phyloP scores from a whole-genome alignment of 345 rosid species.

The Salix brachista region DNA sequence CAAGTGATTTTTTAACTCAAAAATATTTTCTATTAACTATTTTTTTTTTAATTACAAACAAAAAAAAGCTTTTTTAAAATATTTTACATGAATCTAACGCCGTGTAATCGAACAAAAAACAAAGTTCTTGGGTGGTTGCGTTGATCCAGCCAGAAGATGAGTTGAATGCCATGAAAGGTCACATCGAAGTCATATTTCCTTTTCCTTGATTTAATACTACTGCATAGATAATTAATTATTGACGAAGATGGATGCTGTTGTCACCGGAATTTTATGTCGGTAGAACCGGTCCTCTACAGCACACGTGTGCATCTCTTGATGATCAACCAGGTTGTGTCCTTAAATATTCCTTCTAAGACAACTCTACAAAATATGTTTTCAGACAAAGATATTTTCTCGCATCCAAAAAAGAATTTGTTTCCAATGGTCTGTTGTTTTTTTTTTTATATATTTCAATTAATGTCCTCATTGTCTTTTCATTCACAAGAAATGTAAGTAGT shows the following conservation, averaged over 20 bases:
- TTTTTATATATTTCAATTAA: too few relatives aligned
- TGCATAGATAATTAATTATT: not conserved
- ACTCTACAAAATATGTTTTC: too few relatives aligned
- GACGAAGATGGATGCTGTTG: not conserved
- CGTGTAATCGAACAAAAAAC: constrained; percentile 1
- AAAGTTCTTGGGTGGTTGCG: constrained; percentile 27
- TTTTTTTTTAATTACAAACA: too few relatives aligned
- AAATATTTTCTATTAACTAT: too few relatives aligned
- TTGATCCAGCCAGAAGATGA: constrained; percentile 47
- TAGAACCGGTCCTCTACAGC: not conserved
- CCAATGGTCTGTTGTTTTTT: too few relatives aligned
- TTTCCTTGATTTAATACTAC: not conserved
- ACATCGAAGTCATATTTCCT: constrained; percentile 14
- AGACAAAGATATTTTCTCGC: too few relatives aligned
- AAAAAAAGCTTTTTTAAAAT: too few relatives aligned
- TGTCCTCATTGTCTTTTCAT: too few relatives aligned
- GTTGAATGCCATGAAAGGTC: constrained; percentile 24
- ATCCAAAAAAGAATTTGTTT: too few relatives aligned
- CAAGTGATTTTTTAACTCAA: too few relatives aligned
- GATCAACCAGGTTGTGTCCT: constrained; percentile 25
- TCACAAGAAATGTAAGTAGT: too few relatives aligned
- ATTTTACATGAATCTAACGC: too few relatives aligned
- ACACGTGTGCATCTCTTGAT: constrained; percentile 12
- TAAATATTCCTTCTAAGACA: not conserved
- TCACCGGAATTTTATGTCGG: not conserved